phyloP scores from a whole-genome alignment of 2,329 filamentous ascomycete genomes.

The Falciphora oryzae region DNA sequence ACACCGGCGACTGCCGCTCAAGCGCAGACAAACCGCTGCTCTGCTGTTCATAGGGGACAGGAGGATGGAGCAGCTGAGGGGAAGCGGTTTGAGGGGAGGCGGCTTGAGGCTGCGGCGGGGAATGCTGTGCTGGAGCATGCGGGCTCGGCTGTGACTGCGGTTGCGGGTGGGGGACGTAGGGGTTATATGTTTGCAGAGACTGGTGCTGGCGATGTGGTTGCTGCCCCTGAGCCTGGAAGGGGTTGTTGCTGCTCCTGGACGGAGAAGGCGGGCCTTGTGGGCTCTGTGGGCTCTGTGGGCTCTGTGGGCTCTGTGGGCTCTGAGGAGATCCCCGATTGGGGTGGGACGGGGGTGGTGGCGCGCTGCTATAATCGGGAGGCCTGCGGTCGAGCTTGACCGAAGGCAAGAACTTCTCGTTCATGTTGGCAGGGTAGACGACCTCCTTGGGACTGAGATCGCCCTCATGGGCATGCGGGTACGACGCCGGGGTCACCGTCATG shows the following conservation, averaged over 20 bases:
- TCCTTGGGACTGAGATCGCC: constrained; percentile 28
- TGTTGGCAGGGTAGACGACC: constrained; percentile 26
- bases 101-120: neutral
- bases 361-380: constrained; percentile 7
- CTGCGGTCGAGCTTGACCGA: constrained; percentile 31
- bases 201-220: neutral
- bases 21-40: neutral
- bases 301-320: neutral
- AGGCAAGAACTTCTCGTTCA: constrained; percentile 37
- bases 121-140: neutral
- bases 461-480: constrained; percentile 15
- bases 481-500: constrained; percentile 14
- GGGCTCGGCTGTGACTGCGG: constrained; percentile 1
- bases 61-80: neutral
- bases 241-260: neutral
- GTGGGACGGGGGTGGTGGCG: constrained; percentile 3
- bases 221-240: constrained; percentile 7
- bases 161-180: constrained; percentile 2
- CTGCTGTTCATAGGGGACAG: neutral
- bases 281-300: neutral
- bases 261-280: constrained; percentile 6
- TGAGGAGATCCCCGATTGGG: neutral
- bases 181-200: constrained; percentile 3
- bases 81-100: neutral
- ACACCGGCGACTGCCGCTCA: constrained; percentile 23